Base-by-base conservation (phyloP, 768 basidiomycete genomes). In the Guyanaporus albipodus region DNA sequence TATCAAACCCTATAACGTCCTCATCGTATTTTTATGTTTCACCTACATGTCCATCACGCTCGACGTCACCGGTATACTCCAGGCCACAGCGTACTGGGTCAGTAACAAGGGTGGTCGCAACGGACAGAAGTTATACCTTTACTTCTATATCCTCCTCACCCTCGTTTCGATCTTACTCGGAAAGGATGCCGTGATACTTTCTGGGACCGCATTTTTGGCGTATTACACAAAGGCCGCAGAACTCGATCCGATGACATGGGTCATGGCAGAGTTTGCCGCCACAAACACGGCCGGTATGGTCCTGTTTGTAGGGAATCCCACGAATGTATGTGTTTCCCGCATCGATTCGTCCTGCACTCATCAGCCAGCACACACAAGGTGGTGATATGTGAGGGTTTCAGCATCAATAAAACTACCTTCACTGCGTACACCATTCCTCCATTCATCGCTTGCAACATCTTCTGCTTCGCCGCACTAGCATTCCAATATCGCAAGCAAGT, bases 1-100 rank as follows among this genome's bases (percentile, higher is more conserved):
- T 4, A 78, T 97, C 21, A 80, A 87, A 54, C 94, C 94, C 0
- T 89, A 93, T 59, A 90, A 96, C 62, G 93, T 98, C 53, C 79
- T 98, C 64, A 89, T 91, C 21, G 70, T 98, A 1, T 97, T 98
- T 69, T 82, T 91, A 56, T 90, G 87, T 3, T 73, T 96, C 39
- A 91, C 93, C 0, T 97, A 97, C 67, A 85, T 96, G 74, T 83
- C 92, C 5, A 85, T 96, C 27, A 90, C 93, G 0, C 75, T 97
- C 33, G 95, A 97, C 58, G 77, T 85, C 8, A 92, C 92, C 0
- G 95, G 95, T 6, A 73, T 93, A 14, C 74, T 98, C 4, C 81
- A 87, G 40, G 85, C 87, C 12, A 82, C 92, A 2, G 93, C 94
- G 0, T 92, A 91, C 68, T 87, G 82, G 80, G 91, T 96, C 54